Base-by-base conservation (phyloP, 2,329 filamentous ascomycete genomes). In the Paecilomyces sp. region DNA sequence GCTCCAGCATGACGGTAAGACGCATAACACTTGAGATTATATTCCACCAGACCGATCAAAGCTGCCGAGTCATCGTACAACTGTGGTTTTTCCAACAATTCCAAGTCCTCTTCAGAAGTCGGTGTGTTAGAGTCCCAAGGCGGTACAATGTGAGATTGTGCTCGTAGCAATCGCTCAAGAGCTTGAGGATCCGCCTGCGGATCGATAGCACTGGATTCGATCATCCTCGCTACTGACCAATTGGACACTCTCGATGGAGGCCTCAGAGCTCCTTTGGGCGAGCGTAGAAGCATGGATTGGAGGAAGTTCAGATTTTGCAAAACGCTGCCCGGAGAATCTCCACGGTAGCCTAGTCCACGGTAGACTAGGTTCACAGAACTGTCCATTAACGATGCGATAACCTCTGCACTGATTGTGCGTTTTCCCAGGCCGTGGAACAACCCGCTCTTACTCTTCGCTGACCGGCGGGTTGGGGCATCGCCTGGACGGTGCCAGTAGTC, bases 351-450 rank as follows among this genome's bases (percentile, higher is more conserved):
- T 65, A 76, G 33, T 53, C 79, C 79, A 24, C 78, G 64, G 58
- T 76, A 77, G 51, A 80, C 67, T 12, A 69, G 66, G 61, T 79
- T 82, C 50, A 81, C 67, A 13, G 85, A 67, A 15, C 79, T 81
- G 64, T 85, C 81, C 31, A 85, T 72, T 50, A 85, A 77, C 5
- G 82, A 80, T 57, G 79, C 74, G 28, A 86, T 77, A 11, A 87
- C 78, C 69, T 88, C 85, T 51, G 77, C 76, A 65, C 83, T 86
- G 65, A 88, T 79, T 0, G 81, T 85, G 56, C 75, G 71, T 51
- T 63, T 61, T 2, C 74, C 77, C 34, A 79, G 71, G n/a, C 77
- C 76, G 31, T 73, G 67, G 61, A 78, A 76, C 2, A 71, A 58
- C 15, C 61, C 60, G n/a, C 57, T 62, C 18, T 62, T 64, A 47